A percentile compares a stretch with the other conserved stretches of the same genome.
Evolutionary conservation across 805 yeast genomes (phyloP).

Genomic region (Schwanniomyces sp.): DNA sequence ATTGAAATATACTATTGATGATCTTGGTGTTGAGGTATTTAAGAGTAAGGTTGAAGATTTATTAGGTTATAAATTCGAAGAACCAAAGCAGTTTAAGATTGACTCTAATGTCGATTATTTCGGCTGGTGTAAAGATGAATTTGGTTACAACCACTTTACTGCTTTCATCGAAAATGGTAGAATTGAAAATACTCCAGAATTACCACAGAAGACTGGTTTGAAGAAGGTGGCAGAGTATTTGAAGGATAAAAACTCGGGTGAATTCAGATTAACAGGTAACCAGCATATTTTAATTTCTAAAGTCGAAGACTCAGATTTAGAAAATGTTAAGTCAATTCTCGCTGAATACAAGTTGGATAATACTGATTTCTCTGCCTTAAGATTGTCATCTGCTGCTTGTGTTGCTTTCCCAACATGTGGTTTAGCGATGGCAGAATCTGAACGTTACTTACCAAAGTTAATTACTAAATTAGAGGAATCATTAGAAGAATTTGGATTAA

Average conservation of each 20-base stretch:
- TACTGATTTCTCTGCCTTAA: constrained; percentile 75
- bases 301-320: constrained; percentile 67
- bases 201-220: constrained; percentile 88
- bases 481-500: constrained; percentile 86
- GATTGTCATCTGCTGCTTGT: constrained; percentile 93
- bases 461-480: constrained; percentile 81
- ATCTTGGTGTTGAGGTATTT: constrained; percentile 84
- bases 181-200: constrained; percentile 87
- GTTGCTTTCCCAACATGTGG: constrained; percentile 99
- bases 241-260: constrained; percentile 61
- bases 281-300: constrained; percentile 84
- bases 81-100: constrained; percentile 71
- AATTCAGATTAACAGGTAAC: constrained; percentile 93
- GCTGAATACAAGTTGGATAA: constrained; percentile 80
- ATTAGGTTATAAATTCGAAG: constrained; percentile 73
- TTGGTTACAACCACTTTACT: constrained; percentile 84
- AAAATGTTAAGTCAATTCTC: constrained; percentile 60
- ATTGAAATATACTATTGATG: constrained; percentile 94
- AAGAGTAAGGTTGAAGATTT: constrained; percentile 78
- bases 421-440: constrained; percentile 97
- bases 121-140: constrained; percentile 90
- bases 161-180: constrained; percentile 96
- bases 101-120: constrained; percentile 87
- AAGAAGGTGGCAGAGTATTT: constrained; percentile 73
- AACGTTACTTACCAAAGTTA: constrained; percentile 83